These are phyloP conservation scores for Kalaharituber pfeilii DNA, from an alignment of 2,329 filamentous ascomycete species.

Conservation along the genomic window DNA sequence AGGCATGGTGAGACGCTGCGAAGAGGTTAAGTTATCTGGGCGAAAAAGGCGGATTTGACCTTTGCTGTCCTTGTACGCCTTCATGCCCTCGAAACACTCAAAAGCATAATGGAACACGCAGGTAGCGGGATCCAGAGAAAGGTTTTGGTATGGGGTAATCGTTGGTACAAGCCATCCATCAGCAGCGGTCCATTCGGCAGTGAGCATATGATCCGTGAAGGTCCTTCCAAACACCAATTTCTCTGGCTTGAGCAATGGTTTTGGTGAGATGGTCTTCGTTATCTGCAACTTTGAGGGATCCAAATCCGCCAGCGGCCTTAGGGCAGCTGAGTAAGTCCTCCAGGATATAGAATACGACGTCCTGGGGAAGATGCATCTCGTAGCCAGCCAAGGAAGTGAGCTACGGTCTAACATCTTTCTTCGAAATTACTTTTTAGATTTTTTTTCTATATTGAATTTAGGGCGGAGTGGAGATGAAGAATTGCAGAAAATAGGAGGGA, in stretches of 20 bases:
- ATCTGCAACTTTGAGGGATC: constrained; percentile 62
- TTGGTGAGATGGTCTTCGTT: constrained; percentile 57
- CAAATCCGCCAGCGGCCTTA: constrained; percentile 44
- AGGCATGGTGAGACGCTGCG: constrained; percentile 78
- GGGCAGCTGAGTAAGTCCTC: neutral
- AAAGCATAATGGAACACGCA: constrained; percentile 99
- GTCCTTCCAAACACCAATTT: constrained; percentile 77
- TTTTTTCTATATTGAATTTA: no score
- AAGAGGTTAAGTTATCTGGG: constrained; percentile 83
- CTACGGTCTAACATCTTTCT: no score
- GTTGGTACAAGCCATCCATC: constrained; percentile 68
- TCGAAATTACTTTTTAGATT: no score
- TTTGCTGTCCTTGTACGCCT: constrained; percentile 79
- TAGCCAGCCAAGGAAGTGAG: no score
- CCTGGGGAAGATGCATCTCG: no score
- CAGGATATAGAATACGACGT: no score
- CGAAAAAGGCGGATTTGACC: constrained; percentile 76
- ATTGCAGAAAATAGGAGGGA: no score
- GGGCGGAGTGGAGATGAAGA: no score
- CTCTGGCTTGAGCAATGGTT: constrained; percentile 53
- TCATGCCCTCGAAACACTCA: constrained; percentile 97
- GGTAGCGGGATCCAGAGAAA: constrained; percentile 85
- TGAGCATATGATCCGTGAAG: constrained; percentile 99
- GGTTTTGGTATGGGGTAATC: constrained; percentile 90
- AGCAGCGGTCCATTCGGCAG: constrained; percentile 74